Conservation (phyloP, 2,329 filamentous ascomycete species). For the Paraphaeosphaeria minitans region DNA sequence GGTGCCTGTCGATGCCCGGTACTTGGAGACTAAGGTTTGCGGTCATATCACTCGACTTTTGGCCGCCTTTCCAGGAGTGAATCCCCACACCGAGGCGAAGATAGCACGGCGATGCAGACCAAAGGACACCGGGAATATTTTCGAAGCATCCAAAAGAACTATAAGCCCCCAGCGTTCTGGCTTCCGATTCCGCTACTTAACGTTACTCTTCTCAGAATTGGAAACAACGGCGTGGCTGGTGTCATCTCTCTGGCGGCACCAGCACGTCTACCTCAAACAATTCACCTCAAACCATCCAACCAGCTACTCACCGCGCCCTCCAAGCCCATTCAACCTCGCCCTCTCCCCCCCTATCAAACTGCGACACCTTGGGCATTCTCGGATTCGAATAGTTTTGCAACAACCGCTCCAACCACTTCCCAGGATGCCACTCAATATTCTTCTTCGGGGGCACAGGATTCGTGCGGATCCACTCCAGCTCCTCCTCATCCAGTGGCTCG, state of each 20-base stretch:
- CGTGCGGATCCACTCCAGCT: conserved; percentile 5
- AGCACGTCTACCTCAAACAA: too few relatives aligned
- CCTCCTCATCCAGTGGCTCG: background rate
- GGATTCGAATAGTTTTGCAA: background rate
- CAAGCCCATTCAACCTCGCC: background rate
- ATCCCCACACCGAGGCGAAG: too few relatives aligned
- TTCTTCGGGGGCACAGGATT: background rate
- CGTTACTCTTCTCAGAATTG: background rate
- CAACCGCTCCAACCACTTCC: background rate
- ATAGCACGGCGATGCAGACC: too few relatives aligned
- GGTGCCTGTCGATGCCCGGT: background rate
- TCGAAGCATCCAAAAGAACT: background rate
- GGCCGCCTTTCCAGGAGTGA: too few relatives aligned
- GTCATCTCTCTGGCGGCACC: too few relatives aligned
- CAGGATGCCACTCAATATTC: background rate
- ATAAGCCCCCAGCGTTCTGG: too few relatives aligned
- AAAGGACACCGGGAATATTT: background rate
- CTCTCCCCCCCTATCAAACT: background rate
- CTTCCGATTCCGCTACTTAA: too few relatives aligned
- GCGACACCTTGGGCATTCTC: background rate
- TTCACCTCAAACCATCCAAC: too few relatives aligned
- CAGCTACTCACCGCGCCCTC: background rate
- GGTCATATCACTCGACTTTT: too few relatives aligned
- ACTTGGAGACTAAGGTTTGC: background rate
- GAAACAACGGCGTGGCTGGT: too few relatives aligned